Evolutionary conservation across 176 grass and related monocot species (phyloP), one percentile per base, ranked within the genome.

Genomic region (Carex scoparia): DNA sequence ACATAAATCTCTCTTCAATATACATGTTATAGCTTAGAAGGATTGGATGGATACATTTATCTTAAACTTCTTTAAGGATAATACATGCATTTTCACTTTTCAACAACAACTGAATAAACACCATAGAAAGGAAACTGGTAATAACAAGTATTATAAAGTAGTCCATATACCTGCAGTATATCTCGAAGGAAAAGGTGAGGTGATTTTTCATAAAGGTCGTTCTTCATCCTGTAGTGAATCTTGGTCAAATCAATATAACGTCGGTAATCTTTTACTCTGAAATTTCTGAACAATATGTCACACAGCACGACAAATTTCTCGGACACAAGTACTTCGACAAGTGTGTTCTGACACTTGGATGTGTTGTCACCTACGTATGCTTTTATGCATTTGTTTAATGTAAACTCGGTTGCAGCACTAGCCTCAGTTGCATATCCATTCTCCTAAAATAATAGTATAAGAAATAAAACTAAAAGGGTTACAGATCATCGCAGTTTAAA

Each of bases 241-340:
- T 73, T 88, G 76, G 65, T 88, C 83, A 95, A 89, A 85, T 92
- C 79, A 84, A 95, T 91, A 38, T 87, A 84, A 42, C 73, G 69
- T 23, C 85, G 84, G 81, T 72, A 81, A 75, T 92, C 86, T 48
- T 60, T 84, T 57, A 86, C 87, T 89, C 89, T 87, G 85, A 99
- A 94, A 48, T 60, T 86, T 86, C 68, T 80, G 81, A 86, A 85
- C 70, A 95, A 61, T 77, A 92, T 79, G 90, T 99, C 85, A 81
- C 93, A 99, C 66, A 99, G 44, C 54, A 94, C 81, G 40, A 91
- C 91, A 86, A 99, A 99, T 70, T 94, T 95, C 57, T 95, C 91
- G 0, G 96, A 95, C 65, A 91, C 63, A 33, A 99, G 56, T 84
- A 99, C 84, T 37, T 94, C 91, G 28, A 89, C 79, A 65, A 99